Evolutionary conservation across 306 rosid species (phyloP).

Genomic region (Ammopiptanthus mongolicus): DNA sequence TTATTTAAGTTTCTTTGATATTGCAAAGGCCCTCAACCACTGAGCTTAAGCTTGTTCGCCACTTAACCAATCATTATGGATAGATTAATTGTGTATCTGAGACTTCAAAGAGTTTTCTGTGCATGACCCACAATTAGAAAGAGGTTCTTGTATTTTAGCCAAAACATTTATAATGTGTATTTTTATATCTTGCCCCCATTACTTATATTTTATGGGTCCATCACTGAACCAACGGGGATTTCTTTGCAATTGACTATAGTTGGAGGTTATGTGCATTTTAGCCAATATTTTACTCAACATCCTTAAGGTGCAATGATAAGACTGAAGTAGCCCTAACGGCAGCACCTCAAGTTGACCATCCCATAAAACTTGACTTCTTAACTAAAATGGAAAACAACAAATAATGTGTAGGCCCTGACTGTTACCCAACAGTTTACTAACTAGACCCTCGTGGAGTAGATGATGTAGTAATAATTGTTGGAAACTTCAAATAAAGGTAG

Average conservation of each 20-base stretch:
- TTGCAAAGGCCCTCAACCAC: neutral
- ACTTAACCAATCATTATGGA: neutral
- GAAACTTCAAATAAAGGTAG: conserved; percentile 1
- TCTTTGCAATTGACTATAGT: neutral
- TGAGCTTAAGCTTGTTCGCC: neutral
- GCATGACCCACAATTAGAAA: neutral
- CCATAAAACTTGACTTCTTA: neutral
- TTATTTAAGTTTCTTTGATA: too few relatives aligned
- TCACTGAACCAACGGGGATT: neutral
- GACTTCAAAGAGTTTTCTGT: neutral
- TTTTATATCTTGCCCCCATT: neutral
- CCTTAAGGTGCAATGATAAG: neutral
- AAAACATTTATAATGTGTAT: neutral
- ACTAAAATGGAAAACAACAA: neutral
- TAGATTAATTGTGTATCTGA: neutral
- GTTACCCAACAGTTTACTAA: conserved; percentile 6
- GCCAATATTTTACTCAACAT: neutral
- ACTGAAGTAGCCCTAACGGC: neutral
- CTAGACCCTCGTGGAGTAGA: neutral
- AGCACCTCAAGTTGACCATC: neutral
- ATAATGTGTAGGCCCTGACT: neutral
- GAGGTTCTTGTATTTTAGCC: neutral
- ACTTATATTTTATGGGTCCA: neutral
- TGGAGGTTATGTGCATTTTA: neutral
- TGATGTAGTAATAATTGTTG: neutral